Base-by-base conservation (phyloP, 768 basidiomycete genomes). In the Trametes punicea region DNA sequence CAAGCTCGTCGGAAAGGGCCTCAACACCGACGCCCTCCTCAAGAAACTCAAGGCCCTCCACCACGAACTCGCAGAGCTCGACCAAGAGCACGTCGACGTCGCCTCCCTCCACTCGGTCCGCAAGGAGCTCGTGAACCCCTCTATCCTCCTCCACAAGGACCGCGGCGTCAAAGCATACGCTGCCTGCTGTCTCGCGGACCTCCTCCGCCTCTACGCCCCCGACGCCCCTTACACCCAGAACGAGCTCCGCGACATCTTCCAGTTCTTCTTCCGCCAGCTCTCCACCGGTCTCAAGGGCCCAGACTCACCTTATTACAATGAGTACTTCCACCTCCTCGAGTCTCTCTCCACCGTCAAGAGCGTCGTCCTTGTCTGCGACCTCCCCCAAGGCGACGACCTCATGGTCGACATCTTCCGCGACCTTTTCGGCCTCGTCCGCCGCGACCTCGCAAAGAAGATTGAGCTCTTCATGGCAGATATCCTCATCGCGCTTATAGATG, bases 301-400 rank as follows among this genome's bases (percentile, higher is more conserved):
- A 0, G 90, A 95, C 53, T 79, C 87, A 0, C 81, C 91, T 0
- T 96, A 94, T 66, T 96, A 93, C 69, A 83, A 86, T 54, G 88
- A 98, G 71, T 98, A 97, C 71, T 96, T 87, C 64, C 93, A 94
- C 66, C 81, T 98, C n/a, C 81, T 98, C 26, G 93, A 98, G 65
- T 92, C 87, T 23, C 77, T 99, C 23, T 90, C 93, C 2, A 90
- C 89, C 30, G 94, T 98, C 66, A 98, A 98, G 80, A 92, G 88
- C 63, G 87, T 97, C 27, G 92, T 94, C 11, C 81, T 98, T 63
- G 85, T 97, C 15, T 93, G 92, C 71, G 96, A 98, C 71, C 81
- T 98, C 13, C 90, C 88, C 3, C 83, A 83, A 31, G 84, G 85
- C 10, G 96, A 98, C 57, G 88, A 93, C 46, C 81, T 97, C 57